Conservation (phyloP, 2,329 filamentous ascomycete species). For the Parasarocladium wereldwijsianum region DNA sequence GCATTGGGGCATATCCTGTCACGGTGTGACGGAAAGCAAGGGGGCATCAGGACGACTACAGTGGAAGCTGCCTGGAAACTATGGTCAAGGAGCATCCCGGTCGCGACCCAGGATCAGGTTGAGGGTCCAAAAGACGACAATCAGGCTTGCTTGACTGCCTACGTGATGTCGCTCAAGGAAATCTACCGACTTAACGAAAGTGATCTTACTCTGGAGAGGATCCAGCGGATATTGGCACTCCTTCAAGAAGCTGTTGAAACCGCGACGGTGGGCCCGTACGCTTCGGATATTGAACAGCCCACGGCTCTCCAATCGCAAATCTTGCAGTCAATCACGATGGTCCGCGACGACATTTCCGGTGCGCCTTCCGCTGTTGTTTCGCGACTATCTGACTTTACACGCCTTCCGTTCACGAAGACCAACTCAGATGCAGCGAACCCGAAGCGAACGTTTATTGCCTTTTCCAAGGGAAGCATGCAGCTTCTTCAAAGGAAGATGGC, state of each 20-base stretch:
- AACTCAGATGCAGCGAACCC: slow-evolving; percentile 16
- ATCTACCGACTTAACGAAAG: slow-evolving; percentile 62
- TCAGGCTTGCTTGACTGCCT: slow-evolving; percentile 74
- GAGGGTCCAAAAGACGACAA: slow-evolving; percentile 40
- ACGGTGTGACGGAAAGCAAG: slow-evolving; percentile 26
- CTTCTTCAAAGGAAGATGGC: slow-evolving; percentile 49
- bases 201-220: slow-evolving; percentile 45
- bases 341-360: slow-evolving; percentile 50
- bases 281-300: slow-evolving; percentile 56
- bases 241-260: slow-evolving; percentile 57
- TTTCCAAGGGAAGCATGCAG: slow-evolving; percentile 70
- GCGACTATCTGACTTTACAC: slow-evolving; percentile 55
- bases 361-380: slow-evolving; percentile 54
- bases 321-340: slow-evolving; percentile 49
- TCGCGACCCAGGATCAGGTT: slow-evolving; percentile 31
- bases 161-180: slow-evolving; percentile 60
- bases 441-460: slow-evolving; percentile 67
- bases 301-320: slow-evolving; percentile 60
- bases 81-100: slow-evolving; percentile 54
- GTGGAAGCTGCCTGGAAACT: slow-evolving; percentile 52
- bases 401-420: slow-evolving; percentile 47
- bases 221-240: slow-evolving; percentile 55
- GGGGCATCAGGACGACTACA: slow-evolving; percentile 32
- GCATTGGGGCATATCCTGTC: slow-evolving; percentile 50
- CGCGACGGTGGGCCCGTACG: slow-evolving; percentile 52